Evolutionary conservation across 2,329 filamentous ascomycete species (phyloP), one percentile per base, ranked within the genome.

Genomic region (Pseudogymnoascus destructans): DNA sequence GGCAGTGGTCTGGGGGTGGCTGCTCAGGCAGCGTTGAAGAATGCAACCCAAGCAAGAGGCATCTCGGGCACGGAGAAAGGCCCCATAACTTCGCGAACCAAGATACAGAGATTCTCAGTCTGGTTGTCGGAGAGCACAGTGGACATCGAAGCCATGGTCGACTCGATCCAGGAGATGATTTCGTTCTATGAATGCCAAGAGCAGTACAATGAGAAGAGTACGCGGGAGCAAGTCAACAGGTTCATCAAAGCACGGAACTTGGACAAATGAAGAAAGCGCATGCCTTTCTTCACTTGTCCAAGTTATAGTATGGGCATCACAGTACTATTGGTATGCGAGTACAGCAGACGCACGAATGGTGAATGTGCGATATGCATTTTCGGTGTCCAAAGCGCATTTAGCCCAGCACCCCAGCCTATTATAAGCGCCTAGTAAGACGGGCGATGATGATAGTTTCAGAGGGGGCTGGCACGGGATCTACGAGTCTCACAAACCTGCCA

Each of bases 121-220:
- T 88, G 84, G 83, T 74, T 88, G 59, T 84, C 84, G 3, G 84
- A 87, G 66, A 85, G 82, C 62, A 80, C 79, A 59, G 77, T 88
- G 46, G 83, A 87, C 64, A 82, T 88, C 63, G 79, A 82, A 65
- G 80, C 78, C 2, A 77, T 87, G 46, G 80, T 87, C 40, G 82
- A 87, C 66, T 84, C 81, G 65, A 85, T 81, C 2, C 85, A 88
- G 68, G 85, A 88, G 69, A 76, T 88, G 64, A 81, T 88, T 58
- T 86, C 82, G 17, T 72, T 89, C 61, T 88, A 88, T 66, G 83
- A 87, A 67, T 61, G 64, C n/a, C 67, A 70, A 46, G 69, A 71
- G 57, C 66, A 67, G 57, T 70, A 70, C 57, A 71, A 69, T 54
- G 69, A 71, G 49, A 71, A 71, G 62, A 66, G 67, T 30, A 66